phyloP scores from a whole-genome alignment of 176 grass and related monocot species.

The Secale cereale region DNA sequence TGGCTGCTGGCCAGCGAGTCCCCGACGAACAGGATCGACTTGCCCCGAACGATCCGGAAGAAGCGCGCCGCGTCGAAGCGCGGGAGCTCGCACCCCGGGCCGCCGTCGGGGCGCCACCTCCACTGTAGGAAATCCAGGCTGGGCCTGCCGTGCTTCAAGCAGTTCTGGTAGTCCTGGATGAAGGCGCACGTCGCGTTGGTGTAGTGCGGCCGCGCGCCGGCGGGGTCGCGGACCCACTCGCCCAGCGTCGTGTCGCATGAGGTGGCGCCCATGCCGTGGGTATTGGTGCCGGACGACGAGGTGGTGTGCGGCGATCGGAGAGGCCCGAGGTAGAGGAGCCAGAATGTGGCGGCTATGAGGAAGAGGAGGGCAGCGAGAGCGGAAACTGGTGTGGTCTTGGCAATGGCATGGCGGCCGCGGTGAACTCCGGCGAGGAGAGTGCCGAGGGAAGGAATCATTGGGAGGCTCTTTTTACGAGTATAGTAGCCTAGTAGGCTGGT shows the following conservation, averaged over 20 bases:
- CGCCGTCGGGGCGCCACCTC: slow-evolving; percentile 39
- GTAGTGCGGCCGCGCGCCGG: slow-evolving; percentile 24
- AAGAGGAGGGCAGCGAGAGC: slow-evolving; percentile 14
- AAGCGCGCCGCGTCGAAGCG: slow-evolving; percentile 41
- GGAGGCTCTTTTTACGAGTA: neutral
- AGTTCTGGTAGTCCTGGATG: slow-evolving; percentile 73
- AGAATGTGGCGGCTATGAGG: neutral
- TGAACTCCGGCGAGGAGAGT: slow-evolving; percentile 20
- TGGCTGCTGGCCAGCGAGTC: slow-evolving; percentile 70
- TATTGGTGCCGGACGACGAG: neutral
- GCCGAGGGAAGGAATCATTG: neutral
- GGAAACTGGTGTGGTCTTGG: neutral
- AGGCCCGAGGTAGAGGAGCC: neutral
- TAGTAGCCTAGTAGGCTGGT: neutral
- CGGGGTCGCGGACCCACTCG: slow-evolving; percentile 39
- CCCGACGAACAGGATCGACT: slow-evolving; percentile 57
- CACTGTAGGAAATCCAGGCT: slow-evolving; percentile 53
- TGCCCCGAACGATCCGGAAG: slow-evolving; percentile 26
- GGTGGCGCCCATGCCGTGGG: neutral
- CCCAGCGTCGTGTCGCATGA: slow-evolving; percentile 27
- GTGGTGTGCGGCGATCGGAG: neutral
- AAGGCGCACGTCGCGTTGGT: slow-evolving; percentile 46
- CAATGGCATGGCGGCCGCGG: neutral
- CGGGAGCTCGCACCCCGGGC: neutral
- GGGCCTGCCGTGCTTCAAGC: slow-evolving; percentile 46